phyloP scores from a whole-genome alignment of 2,329 filamentous ascomycete species.

The Fusarium graminum region DNA sequence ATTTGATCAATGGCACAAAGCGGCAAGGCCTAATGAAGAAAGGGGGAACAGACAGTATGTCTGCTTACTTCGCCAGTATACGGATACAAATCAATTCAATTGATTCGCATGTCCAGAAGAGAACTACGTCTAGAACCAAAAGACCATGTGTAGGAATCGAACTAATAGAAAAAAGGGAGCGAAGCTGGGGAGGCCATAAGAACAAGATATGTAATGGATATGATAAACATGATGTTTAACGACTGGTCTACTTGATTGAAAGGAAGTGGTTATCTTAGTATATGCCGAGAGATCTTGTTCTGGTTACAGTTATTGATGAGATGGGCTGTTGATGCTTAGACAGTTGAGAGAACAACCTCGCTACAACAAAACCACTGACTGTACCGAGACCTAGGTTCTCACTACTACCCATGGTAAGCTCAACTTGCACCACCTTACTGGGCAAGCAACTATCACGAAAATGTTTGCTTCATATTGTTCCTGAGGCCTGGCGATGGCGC shows the following conservation, averaged over 20 bases:
- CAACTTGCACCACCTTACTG: too few relatives aligned
- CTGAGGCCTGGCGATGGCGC: too few relatives aligned
- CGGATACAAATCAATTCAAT: constrained; percentile 1
- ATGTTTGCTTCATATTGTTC: too few relatives aligned
- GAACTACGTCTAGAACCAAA: not conserved
- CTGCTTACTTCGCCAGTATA: not conserved
- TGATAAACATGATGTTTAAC: constrained; percentile 10
- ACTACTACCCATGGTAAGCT: too few relatives aligned
- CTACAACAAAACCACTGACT: not conserved
- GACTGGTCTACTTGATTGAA: constrained; percentile 44
- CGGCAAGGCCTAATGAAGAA: constrained; percentile 1
- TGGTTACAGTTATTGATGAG: constrained; percentile 3
- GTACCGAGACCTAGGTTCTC: not conserved
- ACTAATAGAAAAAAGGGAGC: constrained; percentile 24
- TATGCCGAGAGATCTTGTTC: constrained; percentile 9
- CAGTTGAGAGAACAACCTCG: constrained; percentile 10
- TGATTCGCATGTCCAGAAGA: not conserved
- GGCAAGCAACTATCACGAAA: too few relatives aligned
- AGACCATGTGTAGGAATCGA: constrained; percentile 20
- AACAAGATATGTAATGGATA: constrained; percentile 28
- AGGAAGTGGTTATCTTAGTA: constrained; percentile 12
- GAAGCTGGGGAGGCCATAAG: constrained; percentile 34
- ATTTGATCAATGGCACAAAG: not conserved
- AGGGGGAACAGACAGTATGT: not conserved
- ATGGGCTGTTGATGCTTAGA: constrained; percentile 16